phyloP scores from a whole-genome alignment of 2,329 filamentous ascomycete species.

The Epichloe bromicola region DNA sequence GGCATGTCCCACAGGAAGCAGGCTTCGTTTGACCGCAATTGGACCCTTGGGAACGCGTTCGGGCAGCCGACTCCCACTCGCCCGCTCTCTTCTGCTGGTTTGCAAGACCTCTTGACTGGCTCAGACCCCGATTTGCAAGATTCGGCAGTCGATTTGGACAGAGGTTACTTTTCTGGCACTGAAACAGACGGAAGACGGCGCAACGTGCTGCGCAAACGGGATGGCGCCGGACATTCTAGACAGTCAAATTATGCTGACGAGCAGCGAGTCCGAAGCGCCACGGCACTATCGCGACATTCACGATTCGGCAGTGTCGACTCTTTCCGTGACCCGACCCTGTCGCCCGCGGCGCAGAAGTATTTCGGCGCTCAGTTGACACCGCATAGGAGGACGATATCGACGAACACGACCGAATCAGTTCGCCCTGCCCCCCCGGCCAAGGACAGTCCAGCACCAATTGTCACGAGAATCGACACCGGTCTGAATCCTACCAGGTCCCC shows the following conservation, averaged over 20 bases:
- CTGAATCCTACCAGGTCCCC: conserved; percentile 26
- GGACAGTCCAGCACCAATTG: conserved; percentile 38
- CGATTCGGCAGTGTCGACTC: conserved; percentile 71
- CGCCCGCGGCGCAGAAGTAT: conserved; percentile 59
- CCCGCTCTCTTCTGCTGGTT: conserved; percentile 40
- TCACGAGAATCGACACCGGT: conserved; percentile 43
- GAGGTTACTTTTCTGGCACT: conserved; percentile 86
- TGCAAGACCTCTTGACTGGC: conserved; percentile 28
- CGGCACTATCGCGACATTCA: conserved; percentile 58
- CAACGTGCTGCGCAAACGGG: conserved; percentile 71
- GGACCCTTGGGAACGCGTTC: conserved; percentile 47
- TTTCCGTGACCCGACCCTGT: conserved; percentile 44
- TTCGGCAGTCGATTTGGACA: conserved; percentile 53
- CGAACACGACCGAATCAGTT: conserved; percentile 41
- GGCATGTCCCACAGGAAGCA: conserved; percentile 46
- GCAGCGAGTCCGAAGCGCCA: conserved; percentile 51
- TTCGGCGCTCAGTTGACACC: conserved; percentile 39
- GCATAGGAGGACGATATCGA: conserved; percentile 49
- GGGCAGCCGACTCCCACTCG: conserved; percentile 23
- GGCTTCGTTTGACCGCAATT: conserved; percentile 57
- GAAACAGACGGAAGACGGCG: conserved; percentile 66
- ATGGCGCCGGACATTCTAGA: conserved; percentile 48
- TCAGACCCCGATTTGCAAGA: conserved; percentile 31
- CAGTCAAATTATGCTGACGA: conserved; percentile 70
- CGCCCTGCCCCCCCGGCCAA: conserved; percentile 41